Evolutionary conservation across 352 stramenopile species (phyloP).

Genomic region (Sclerospora graminicola): DNA sequence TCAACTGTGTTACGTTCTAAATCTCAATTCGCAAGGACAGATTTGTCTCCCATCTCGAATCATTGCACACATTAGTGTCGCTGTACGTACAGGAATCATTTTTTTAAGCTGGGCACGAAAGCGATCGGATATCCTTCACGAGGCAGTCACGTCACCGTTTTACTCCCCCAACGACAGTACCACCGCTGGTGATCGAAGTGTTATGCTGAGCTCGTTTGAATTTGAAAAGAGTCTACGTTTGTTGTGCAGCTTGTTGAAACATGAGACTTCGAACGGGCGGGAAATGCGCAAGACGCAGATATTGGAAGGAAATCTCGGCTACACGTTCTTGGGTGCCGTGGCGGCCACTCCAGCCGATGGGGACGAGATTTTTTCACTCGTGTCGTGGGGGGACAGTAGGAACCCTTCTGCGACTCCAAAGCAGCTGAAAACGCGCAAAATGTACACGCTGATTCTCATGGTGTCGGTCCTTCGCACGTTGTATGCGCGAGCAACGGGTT

Average conservation of each 20-base stretch:
- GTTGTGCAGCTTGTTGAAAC: conserved; percentile 36
- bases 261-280: conserved; percentile 1
- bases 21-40: conserved; percentile 49
- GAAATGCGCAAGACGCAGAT: conserved; percentile 14
- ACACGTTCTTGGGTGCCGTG: conserved; percentile 48
- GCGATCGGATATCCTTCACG: conserved; percentile 44
- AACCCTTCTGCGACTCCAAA: conserved; percentile 19
- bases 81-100: conserved; percentile 61
- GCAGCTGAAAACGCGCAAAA: conserved; percentile 58
- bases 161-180: conserved; percentile 21
- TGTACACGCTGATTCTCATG: conserved; percentile 80
- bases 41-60: conserved; percentile 41
- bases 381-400: conserved; percentile 26
- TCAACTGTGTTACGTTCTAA: conserved; percentile 69
- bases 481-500: conserved; percentile 51
- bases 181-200: conserved; percentile 6
- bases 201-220: conserved; percentile 42
- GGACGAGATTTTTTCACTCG: conserved; percentile 21
- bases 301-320: conserved; percentile 46
- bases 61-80: conserved; percentile 46
- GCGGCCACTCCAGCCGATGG: conserved; percentile 16
- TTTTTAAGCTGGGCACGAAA: conserved; percentile 69
- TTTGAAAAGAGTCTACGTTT: conserved; percentile 54
- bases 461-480: conserved; percentile 69
- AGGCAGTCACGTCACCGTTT: conserved; percentile 51